phyloP scores from a whole-genome alignment of 257 asterid species.

The Solanum virginianum region DNA sequence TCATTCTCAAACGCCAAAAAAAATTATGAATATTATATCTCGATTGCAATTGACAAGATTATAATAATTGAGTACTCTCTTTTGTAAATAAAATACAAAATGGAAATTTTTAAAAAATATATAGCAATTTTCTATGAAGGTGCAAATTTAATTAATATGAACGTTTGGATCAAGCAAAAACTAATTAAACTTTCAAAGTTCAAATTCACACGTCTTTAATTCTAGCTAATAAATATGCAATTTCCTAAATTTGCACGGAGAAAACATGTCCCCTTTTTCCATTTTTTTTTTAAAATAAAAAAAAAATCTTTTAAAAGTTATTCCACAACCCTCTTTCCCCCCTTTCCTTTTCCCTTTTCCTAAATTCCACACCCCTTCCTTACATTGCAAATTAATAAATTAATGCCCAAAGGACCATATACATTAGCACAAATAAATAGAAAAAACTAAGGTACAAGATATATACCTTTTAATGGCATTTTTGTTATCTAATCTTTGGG shows the following conservation, averaged over 20 bases:
- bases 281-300: too few species aligned
- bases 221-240: not conserved
- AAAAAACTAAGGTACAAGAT: not conserved
- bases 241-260: not conserved
- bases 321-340: not conserved
- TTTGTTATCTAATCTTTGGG: not conserved
- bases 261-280: not conserved
- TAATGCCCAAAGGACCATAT: not conserved
- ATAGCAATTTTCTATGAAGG: not conserved
- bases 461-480: not conserved
- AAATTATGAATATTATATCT: too few species aligned
- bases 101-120: not conserved
- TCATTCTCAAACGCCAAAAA: too few species aligned
- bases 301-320: not conserved
- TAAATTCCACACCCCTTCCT: not conserved
- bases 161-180: not conserved
- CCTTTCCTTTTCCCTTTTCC: not conserved
- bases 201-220: not conserved
- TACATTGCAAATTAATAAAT: not conserved
- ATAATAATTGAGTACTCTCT: not conserved
- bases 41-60: not conserved
- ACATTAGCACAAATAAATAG: not conserved
- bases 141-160: not conserved
- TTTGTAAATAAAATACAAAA: not conserved
- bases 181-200: not conserved